Percentiles rank a stretch among this genome's conserved stretches.
These are phyloP conservation scores for Cryptomeria japonica DNA, from an alignment of 75 land plant genomes.

Conservation along the genomic window DNA sequence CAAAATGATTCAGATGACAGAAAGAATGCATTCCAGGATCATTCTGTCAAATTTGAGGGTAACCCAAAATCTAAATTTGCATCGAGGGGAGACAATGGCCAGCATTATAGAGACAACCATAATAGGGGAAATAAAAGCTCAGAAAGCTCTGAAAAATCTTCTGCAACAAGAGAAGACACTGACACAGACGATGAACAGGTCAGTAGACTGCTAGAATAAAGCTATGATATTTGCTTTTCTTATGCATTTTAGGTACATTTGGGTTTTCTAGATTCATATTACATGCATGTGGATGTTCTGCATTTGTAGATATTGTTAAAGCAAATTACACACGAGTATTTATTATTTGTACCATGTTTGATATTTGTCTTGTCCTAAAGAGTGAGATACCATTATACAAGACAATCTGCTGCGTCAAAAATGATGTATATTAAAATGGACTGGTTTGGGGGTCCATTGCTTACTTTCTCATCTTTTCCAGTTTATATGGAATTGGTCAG, in stretches of 20 bases:
- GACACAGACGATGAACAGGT: constrained; percentile 5
- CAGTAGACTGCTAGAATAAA: background rate
- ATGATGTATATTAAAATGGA: background rate
- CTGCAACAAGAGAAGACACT: background rate
- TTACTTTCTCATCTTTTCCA: background rate
- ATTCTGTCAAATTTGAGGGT: background rate
- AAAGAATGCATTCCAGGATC: background rate
- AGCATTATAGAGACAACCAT: background rate
- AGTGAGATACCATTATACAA: background rate
- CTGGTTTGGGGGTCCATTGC: background rate
- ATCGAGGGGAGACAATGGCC: background rate
- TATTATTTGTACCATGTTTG: background rate
- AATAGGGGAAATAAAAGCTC: background rate
- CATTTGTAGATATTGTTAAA: background rate
- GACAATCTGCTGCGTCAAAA: background rate
- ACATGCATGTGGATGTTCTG: background rate
- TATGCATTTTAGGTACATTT: background rate
- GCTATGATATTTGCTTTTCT: background rate
- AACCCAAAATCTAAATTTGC: background rate
- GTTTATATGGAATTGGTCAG: background rate
- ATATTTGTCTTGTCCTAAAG: background rate
- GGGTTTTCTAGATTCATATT: background rate
- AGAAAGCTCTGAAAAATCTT: constrained; percentile 1
- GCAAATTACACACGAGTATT: background rate
- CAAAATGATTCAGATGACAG: background rate